Evolutionary conservation across 176 grass and related monocot species (phyloP).

Genomic region (Guadua angustifolia): DNA sequence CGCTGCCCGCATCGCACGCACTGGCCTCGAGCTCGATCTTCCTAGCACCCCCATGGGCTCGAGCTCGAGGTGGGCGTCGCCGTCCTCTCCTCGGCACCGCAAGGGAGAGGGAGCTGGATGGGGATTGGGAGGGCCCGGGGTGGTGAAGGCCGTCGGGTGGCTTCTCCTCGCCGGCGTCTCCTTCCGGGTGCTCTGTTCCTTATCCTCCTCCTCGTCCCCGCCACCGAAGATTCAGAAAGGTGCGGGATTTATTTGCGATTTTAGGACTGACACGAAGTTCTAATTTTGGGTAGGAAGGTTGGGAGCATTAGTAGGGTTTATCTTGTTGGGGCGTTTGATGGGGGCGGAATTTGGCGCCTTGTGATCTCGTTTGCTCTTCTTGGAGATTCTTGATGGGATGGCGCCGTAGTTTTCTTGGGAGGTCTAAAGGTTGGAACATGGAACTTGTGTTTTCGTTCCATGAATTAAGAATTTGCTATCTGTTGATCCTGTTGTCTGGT

Average conservation of each 20-base stretch:
- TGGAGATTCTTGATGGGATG: not conserved
- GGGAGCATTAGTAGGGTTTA: constrained; percentile 33
- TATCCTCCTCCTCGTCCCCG: constrained; percentile 30
- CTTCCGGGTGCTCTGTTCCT: constrained; percentile 63
- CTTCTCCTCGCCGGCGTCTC: constrained; percentile 56
- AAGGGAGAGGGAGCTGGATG: constrained; percentile 29
- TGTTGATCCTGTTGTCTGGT: not conserved
- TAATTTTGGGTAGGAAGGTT: not conserved
- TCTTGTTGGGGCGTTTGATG: not conserved
- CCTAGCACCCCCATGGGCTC: constrained; percentile 37
- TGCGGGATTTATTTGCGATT: constrained; percentile 33
- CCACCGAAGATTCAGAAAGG: constrained; percentile 36
- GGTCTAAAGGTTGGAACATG: not conserved
- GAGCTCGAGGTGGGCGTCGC: constrained; percentile 44
- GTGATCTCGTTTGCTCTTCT: not conserved
- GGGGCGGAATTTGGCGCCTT: not conserved
- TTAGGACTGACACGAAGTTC: not conserved
- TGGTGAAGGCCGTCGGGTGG: constrained; percentile 54
- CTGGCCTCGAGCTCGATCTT: not conserved
- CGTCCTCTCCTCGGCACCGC: constrained; percentile 36
- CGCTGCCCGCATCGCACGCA: constrained; percentile 13
- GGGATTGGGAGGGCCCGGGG: constrained; percentile 41
- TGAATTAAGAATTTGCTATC: not conserved
- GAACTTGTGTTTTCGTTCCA: constrained; percentile 15
- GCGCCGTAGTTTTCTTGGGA: not conserved